Evolutionary conservation across 2,329 filamentous ascomycete genomes (phyloP).

Genomic region (Geosmithia flava): DNA sequence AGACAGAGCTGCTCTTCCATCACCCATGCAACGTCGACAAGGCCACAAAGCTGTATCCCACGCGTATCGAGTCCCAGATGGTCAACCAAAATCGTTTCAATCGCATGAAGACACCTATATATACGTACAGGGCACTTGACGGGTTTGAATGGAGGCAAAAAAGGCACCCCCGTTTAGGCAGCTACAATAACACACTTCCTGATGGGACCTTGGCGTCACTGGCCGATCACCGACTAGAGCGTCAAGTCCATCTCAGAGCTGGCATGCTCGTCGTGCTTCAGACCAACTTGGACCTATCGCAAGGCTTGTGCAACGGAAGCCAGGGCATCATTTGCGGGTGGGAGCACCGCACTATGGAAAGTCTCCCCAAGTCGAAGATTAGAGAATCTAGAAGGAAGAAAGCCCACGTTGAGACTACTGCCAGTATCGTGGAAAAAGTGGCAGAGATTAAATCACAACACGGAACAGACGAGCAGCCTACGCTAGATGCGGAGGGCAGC

Average conservation of each 20-base stretch:
- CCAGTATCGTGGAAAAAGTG: conserved; percentile 1
- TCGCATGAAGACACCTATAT: conserved; percentile 1
- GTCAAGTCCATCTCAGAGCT: conserved; percentile 4
- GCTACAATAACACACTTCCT: neutral
- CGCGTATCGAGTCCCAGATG: conserved; percentile 1
- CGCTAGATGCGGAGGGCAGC: neutral
- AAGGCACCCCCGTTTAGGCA: neutral
- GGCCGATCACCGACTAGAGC: conserved; percentile 6
- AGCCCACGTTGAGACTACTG: neutral
- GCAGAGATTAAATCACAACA: neutral
- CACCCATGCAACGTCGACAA: conserved; percentile 23
- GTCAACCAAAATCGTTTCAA: conserved; percentile 6
- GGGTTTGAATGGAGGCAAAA: conserved; percentile 1
- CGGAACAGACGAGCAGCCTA: neutral
- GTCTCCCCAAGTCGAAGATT: neutral
- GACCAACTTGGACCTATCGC: conserved; percentile 8
- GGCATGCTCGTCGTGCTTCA: conserved; percentile 11
- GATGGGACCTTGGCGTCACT: conserved; percentile 5
- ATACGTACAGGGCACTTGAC: conserved; percentile 5
- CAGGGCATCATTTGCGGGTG: conserved; percentile 12
- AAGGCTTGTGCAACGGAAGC: conserved; percentile 11
- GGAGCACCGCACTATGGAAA: conserved; percentile 1
- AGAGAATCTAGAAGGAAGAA: neutral
- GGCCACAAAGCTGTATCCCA: conserved; percentile 7
- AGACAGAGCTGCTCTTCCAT: conserved; percentile 29